These are phyloP conservation scores for Lactifluus hygrophoroides DNA, from an alignment of 768 basidiomycete species.

Conservation along the genomic window DNA sequence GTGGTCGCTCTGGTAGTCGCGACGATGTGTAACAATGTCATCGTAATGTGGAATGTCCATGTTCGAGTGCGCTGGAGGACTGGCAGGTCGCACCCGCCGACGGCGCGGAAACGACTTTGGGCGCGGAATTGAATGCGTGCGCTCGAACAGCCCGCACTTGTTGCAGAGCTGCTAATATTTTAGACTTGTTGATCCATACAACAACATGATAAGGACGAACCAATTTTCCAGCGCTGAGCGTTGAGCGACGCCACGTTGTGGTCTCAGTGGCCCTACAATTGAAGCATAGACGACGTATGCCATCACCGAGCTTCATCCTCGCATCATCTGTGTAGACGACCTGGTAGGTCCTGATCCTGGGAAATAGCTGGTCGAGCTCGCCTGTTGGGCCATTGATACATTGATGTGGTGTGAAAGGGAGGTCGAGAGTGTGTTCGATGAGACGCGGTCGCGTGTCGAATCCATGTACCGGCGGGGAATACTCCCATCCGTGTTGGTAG, in stretches of 20 bases:
- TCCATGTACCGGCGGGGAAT: neutral
- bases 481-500: neutral
- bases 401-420: neutral
- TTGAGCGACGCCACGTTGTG: slow-evolving; percentile 68
- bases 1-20: neutral
- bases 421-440: neutral
- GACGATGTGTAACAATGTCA: neutral
- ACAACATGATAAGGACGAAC: slow-evolving; percentile 23
- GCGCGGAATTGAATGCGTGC: slow-evolving; percentile 66
- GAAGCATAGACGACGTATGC: slow-evolving; percentile 67
- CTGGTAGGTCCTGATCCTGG: neutral
- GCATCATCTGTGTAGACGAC: slow-evolving; percentile 58
- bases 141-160: slow-evolving; percentile 74
- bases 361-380: neutral
- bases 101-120: slow-evolving; percentile 28
- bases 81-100: neutral
- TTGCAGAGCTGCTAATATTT: slow-evolving; percentile 24
- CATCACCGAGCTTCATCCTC: slow-evolving; percentile 65
- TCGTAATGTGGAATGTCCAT: neutral
- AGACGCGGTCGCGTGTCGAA: neutral
- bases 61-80: neutral
- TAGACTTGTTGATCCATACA: neutral
- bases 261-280: slow-evolving; percentile 80
- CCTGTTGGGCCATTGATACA: neutral
- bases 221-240: slow-evolving; percentile 72